Conservation (phyloP, 129 eudicot species). For the Artemisia tridentata region DNA sequence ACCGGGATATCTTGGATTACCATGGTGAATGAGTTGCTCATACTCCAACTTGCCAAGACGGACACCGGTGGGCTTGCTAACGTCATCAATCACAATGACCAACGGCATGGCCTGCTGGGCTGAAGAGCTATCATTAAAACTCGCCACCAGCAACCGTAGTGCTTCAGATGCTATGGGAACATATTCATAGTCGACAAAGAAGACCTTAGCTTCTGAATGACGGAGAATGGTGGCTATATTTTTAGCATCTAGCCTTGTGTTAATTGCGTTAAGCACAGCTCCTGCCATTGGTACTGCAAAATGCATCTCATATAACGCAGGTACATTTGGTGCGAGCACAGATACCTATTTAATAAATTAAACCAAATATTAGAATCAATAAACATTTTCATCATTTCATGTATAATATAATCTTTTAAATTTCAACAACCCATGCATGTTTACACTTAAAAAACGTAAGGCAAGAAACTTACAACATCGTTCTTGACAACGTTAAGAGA, state of each 20-base stretch:
- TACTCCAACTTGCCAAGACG: not conserved
- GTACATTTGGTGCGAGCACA: not conserved
- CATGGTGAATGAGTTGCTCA: not conserved
- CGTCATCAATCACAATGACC: not conserved
- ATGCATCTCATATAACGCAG: not conserved
- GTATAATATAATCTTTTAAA: too few relatives aligned
- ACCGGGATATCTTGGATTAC: not conserved
- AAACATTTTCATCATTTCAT: too few relatives aligned
- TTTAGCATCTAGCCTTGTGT: conserved; percentile 3
- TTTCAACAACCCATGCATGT: too few relatives aligned
- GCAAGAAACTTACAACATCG: not conserved
- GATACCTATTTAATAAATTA: not conserved
- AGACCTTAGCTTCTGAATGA: not conserved
- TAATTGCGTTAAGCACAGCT: not conserved
- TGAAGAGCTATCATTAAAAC: not conserved
- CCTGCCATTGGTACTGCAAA: too few relatives aligned
- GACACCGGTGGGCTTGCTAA: not conserved
- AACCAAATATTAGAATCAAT: too few relatives aligned
- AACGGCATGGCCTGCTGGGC: not conserved
- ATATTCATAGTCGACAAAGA: not conserved
- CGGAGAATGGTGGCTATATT: not conserved
- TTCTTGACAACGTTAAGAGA: not conserved
- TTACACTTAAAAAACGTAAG: too few relatives aligned
- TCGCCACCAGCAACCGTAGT: not conserved
- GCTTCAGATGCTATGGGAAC: not conserved